phyloP scores from a whole-genome alignment of 306 rosid genomes.

The Begonia peltatifolia region DNA sequence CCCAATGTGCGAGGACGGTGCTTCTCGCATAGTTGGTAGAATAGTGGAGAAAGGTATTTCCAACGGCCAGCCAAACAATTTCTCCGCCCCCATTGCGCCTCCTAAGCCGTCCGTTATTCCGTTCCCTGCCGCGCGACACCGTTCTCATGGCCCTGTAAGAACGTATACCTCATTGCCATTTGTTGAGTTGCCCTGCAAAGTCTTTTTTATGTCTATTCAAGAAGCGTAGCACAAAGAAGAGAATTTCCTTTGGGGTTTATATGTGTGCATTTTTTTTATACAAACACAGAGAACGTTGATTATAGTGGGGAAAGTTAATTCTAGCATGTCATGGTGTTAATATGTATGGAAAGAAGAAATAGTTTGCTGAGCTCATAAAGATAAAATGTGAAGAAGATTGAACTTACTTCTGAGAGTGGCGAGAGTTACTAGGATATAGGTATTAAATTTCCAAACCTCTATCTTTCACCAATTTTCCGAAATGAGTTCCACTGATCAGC shows the following conservation, averaged over 20 bases:
- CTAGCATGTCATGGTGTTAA: not conserved
- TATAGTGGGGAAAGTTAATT: not conserved
- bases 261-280: not conserved
- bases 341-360: not conserved
- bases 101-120: constrained; percentile 61
- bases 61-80: constrained; percentile 11
- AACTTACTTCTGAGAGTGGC: no score
- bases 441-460: no score
- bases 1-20: constrained; percentile 21
- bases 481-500: no score
- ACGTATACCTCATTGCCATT: not conserved
- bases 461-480: no score
- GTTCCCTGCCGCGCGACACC: constrained; percentile 91
- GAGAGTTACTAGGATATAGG: no score
- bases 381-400: no score
- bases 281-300: not conserved
- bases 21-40: constrained; percentile 44
- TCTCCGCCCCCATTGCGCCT: constrained; percentile 17
- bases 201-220: constrained; percentile 1
- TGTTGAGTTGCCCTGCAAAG: not conserved
- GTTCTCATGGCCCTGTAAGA: constrained; percentile 82
- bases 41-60: constrained; percentile 74
- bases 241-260: not conserved
- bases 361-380: not conserved
- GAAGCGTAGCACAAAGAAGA: constrained; percentile 1